These are phyloP conservation scores for Quercus phellos DNA, from an alignment of 331 rosid genomes.

Conservation along the genomic window DNA sequence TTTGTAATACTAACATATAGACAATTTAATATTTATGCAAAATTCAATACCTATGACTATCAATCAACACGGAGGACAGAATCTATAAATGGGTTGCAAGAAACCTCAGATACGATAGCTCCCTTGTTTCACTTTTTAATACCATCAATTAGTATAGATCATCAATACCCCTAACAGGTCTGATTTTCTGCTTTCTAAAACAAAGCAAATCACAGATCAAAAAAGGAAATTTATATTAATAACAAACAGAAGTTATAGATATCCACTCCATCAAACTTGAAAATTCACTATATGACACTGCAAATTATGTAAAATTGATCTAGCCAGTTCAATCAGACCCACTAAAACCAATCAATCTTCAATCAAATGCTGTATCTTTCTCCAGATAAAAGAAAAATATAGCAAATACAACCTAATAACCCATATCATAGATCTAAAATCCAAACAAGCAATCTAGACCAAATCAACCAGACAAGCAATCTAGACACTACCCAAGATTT, in stretches of 20 bases:
- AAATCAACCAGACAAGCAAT: slow-evolving; percentile 1
- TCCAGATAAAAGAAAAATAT: not conserved
- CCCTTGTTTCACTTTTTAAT: not conserved
- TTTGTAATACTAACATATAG: not conserved
- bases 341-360: not conserved
- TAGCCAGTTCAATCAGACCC: not conserved
- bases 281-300: not conserved
- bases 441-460: not conserved
- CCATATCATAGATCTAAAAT: slow-evolving; percentile 20
- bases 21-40: not conserved
- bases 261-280: not conserved
- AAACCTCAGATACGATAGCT: not conserved
- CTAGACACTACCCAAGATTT: not conserved
- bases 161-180: not conserved
- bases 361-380: not conserved
- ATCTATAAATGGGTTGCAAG: not conserved
- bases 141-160: not conserved
- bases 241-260: not conserved
- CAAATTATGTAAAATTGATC: not conserved
- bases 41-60: not conserved
- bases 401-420: not conserved
- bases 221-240: not conserved
- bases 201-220: not conserved
- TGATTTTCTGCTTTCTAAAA: not conserved
- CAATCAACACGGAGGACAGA: not conserved